Percentiles rank a stretch among this genome's conserved stretches.
Conservation (phyloP, 1,139 yeast genomes). For the Suzukiozyma palmioleophila region DNA sequence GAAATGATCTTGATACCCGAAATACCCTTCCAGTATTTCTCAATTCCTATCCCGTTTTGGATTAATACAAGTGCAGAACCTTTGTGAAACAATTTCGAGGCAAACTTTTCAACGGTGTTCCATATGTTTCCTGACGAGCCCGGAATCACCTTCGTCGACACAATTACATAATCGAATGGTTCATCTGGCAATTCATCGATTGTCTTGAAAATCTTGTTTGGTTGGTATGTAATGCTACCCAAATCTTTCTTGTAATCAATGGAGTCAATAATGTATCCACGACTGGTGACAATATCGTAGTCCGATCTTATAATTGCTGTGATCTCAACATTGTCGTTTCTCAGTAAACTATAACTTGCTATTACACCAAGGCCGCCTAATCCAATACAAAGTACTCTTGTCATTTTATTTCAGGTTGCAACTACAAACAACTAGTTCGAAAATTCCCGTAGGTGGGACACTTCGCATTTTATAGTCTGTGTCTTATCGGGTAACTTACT, state of each 20-base stretch:
- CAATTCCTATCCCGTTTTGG: slow-evolving; percentile 31
- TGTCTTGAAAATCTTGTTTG: slow-evolving; percentile 20
- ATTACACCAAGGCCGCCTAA: slow-evolving; percentile 50
- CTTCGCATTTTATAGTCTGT: too few species aligned
- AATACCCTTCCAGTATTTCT: slow-evolving; percentile 24
- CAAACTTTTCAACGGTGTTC: slow-evolving; percentile 16
- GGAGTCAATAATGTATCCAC: slow-evolving; percentile 29
- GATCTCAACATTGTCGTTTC: slow-evolving; percentile 21
- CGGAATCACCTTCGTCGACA: slow-evolving; percentile 32
- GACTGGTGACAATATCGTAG: slow-evolving; percentile 20
- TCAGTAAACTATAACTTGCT: slow-evolving; percentile 23
- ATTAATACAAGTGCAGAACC: slow-evolving; percentile 20
- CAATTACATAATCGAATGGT: slow-evolving; percentile 30
- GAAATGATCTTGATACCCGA: slow-evolving; percentile 14
- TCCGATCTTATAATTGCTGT: slow-evolving; percentile 32
- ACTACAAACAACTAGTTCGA: too few species aligned
- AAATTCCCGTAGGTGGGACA: too few species aligned
- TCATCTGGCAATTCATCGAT: slow-evolving; percentile 18
- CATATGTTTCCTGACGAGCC: slow-evolving; percentile 16
- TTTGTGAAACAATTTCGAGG: slow-evolving; percentile 12
- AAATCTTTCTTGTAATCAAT: slow-evolving; percentile 19
- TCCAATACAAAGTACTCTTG: slow-evolving; percentile 50
- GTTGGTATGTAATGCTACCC: slow-evolving; percentile 20
- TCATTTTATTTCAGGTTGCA: not conserved
- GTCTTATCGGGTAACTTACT: not conserved